Base-by-base conservation (phyloP, 2,329 filamentous ascomycete species). In the Monosporascus sp. region DNA sequence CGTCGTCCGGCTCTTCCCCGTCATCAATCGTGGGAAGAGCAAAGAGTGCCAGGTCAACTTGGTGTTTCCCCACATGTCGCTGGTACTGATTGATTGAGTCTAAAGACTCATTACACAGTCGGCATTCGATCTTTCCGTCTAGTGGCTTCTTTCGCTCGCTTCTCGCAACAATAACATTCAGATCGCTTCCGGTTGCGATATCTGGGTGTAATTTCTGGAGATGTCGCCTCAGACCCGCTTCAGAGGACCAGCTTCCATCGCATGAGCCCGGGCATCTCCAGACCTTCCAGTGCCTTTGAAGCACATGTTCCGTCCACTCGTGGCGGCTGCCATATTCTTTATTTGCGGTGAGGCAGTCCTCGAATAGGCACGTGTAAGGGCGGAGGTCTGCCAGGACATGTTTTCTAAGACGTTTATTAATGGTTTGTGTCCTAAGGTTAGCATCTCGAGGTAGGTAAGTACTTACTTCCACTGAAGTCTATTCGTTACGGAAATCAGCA, bases 371-470 rank as follows among this genome's bases (percentile, higher is more conserved):
- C 0, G 65, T 54, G 31, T 75, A 76, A 0, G 72, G 73, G 9
- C 67, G 62, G 1, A 76, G 54, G 36, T 76, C 73, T 3, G 53
- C 51, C 43, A 70, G 71, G 0, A 76, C 58, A 49, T 76, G 74
- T 5, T 62, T 62, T 5, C 67, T 69, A 1, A 2, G n/a, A n/a
- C 1, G 37, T 31, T 46, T 7, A 22, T 14, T 15, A 27, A 5
- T 8, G 36, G 7, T 15, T 3, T 15, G 14, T 38, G 4, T n/a
- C 5, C 36, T n/a, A 27, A 48, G 20, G 3, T n/a, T 25, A 31
- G 2, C 25, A 5, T 31, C 43, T n/a, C 8, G 18, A 25, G 38
- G 4, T 35, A 25, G 14, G 9, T 48, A 25, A 50, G 24, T 25
- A 49, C 65, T 55, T 51, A 70, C 54, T 63, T 66, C 72, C 72